Base-by-base conservation (phyloP, 768 basidiomycete species). In the Tylopilus subfusipes region DNA sequence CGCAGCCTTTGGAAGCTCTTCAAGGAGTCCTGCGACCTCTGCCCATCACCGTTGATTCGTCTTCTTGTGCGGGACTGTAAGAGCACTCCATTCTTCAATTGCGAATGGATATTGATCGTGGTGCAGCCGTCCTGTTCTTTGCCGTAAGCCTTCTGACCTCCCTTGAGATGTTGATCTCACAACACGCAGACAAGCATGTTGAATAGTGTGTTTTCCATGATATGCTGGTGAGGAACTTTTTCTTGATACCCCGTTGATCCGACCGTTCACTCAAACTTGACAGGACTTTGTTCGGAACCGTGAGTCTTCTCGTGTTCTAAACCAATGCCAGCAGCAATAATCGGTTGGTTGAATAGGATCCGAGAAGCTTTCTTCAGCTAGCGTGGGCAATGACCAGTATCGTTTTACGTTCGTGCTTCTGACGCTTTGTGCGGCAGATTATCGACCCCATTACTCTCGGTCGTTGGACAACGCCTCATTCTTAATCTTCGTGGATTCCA, bases 381-480 rank as follows among this genome's bases (percentile, higher is more conserved):
- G 54, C 12, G 50, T 33, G 30, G 27, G 42, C 19, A 12, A 14
- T 8, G 11, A 1, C 8, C 10, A 3, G 10, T 16, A 10, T 12
- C 39, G 19, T n/a, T 33, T n/a, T 5, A 14, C 12, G 4, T 29
- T 42, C 34, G 19, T 5, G 21, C 22, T 7, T 50, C 19, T 53
- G n/a, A 42, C 3, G 3, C 2, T 16, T 16, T 18, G 33, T 40
- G 16, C 11, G 14, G 21, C 54, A 65, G 64, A 16, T 13, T 66
- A 7, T 19, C 64, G 5, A 39, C 22, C 3, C 64, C 62, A 2
- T 13, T 63, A 0, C 43, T 66, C 13, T 56, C 61, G 0, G 21
- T 60, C 5, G 16, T 45, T 0, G 64, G 64, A 19, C 64, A 65
- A 46, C 64, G 58, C 5, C 54, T 63, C 10, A 50, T 65, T 16